Conservation (phyloP, 2,329 filamentous ascomycete genomes). For the Mycosphaerella arachidis region DNA sequence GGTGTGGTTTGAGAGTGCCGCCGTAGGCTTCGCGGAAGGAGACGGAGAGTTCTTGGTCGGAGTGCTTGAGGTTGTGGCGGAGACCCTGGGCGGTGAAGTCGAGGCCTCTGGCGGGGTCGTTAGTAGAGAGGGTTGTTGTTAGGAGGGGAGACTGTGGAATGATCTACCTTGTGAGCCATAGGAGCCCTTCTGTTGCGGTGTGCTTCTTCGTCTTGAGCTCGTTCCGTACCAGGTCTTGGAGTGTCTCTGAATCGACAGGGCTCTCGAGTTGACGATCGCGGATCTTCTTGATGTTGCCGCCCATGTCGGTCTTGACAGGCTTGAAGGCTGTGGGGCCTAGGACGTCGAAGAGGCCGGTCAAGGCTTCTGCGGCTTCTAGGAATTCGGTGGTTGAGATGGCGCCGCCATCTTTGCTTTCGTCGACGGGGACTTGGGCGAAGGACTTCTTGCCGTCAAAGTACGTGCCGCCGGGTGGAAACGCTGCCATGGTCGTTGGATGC, state of each 20-base stretch:
- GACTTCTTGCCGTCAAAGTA: slow-evolving; percentile 80
- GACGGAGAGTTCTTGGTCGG: slow-evolving; percentile 68
- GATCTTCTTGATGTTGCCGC: slow-evolving; percentile 95
- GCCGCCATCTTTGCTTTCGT: slow-evolving; percentile 69
- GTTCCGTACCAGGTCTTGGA: slow-evolving; percentile 80
- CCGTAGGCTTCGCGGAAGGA: slow-evolving; percentile 86
- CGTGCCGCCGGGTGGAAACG: slow-evolving; percentile 63
- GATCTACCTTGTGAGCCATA: slow-evolving; percentile 82
- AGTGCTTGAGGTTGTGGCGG: slow-evolving; percentile 66
- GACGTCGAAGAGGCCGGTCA: slow-evolving; percentile 76
- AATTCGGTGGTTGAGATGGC: slow-evolving; percentile 80
- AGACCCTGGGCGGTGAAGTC: slow-evolving; percentile 90
- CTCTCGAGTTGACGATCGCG: slow-evolving; percentile 74
- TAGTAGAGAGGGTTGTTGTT: neutral
- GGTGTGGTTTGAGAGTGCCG: slow-evolving; percentile 83
- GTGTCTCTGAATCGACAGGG: slow-evolving; percentile 71
- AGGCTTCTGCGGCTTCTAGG: slow-evolving; percentile 81
- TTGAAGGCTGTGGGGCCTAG: slow-evolving; percentile 70
- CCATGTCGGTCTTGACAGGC: slow-evolving; percentile 86
- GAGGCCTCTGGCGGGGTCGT: slow-evolving; percentile 60
- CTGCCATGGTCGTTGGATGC: slow-evolving; percentile 11
- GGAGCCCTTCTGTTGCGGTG: slow-evolving; percentile 77
- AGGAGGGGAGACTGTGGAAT: neutral
- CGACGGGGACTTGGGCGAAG: slow-evolving; percentile 77
- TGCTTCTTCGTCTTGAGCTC: slow-evolving; percentile 90